Evolutionary conservation across 176 grass and related monocot species (phyloP), one percentile per base, ranked within the genome.

Genomic region (Cenchrus purpureus): DNA sequence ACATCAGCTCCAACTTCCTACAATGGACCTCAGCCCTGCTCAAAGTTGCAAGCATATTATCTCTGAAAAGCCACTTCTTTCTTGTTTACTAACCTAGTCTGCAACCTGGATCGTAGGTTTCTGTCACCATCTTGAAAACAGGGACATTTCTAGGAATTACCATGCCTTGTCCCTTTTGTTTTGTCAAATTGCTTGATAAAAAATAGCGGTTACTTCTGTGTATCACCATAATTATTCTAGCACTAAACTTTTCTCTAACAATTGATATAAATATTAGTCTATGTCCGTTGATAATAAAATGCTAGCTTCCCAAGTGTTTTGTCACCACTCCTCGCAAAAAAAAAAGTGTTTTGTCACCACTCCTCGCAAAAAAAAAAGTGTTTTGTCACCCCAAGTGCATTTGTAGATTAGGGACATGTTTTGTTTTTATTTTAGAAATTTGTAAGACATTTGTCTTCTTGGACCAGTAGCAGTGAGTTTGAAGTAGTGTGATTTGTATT

Each of bases 81-180:
- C 45, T 61, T 82, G 72, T 69, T 52, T 61, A 14, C 37, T 73
- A 31, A 74, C 31, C 63, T 44, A 77, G 16, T 60, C 51, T 28
- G 1, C 52, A 69, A 68, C 52, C 29, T 69, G 19, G 42, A 77
- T 12, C 4, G 28, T 76, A 52, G 3, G 43, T 77, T 22, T 9
- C 55, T 68, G 58, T 60, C 13, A 50, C 22, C 16, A 88, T 88
- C 15, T 88, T 49, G 13, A 53, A n/a, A 58, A 15, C 10, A 16
- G 32, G 40, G 56, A 66, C 69, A 28, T 66, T 12, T 81, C 53
- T 73, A 56, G 74, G 68, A 46, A 16, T 65, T 63, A 16, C 8
- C 59, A 54, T 13, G 19, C 16, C 44, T 71, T 78, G 17, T 44
- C 6, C 3, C 28, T 55, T 55, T 66, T 83, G 12, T 84, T 70